Percentiles rank a stretch among this genome's conserved stretches.
phyloP scores from a whole-genome alignment of 495 filamentous ascomycete species.

The Aspergillus baeticus region DNA sequence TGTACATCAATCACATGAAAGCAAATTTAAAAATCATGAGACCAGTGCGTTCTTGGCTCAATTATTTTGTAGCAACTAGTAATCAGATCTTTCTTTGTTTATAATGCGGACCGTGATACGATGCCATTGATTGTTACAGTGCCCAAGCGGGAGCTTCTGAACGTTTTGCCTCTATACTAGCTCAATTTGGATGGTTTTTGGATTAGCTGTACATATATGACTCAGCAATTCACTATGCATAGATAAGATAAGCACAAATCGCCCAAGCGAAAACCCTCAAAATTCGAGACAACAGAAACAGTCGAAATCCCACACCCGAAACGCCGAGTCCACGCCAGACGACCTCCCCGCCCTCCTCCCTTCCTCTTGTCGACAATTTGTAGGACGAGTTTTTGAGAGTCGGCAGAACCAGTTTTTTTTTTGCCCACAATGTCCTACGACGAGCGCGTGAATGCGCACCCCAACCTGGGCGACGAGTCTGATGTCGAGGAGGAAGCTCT shows the following conservation, averaged over 20 bases:
- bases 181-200: background rate
- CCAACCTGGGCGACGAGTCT: conserved; percentile 70
- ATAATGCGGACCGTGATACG: no score
- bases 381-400: conserved; percentile 20
- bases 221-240: conserved; percentile 33
- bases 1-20: no score
- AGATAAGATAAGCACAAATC: conserved; percentile 53
- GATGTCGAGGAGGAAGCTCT: conserved; percentile 93
- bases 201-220: conserved; percentile 26
- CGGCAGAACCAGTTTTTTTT: conserved; percentile 19
- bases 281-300: conserved; percentile 44
- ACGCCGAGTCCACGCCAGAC: conserved; percentile 30
- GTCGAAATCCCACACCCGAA: conserved; percentile 46
- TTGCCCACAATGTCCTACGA: conserved; percentile 47
- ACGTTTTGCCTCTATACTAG: background rate
- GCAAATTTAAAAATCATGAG: no score
- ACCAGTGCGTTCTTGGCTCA: no score
- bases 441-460: conserved; percentile 50
- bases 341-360: conserved; percentile 29
- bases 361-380: conserved; percentile 24
- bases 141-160: no score
- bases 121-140: no score
- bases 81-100: no score
- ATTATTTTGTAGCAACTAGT: no score
- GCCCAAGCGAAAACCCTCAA: conserved; percentile 54